A percentile compares a stretch with the other conserved stretches of the same genome.
Evolutionary conservation across 768 basidiomycete species (phyloP).

Genomic region (Trametes sanguinea): DNA sequence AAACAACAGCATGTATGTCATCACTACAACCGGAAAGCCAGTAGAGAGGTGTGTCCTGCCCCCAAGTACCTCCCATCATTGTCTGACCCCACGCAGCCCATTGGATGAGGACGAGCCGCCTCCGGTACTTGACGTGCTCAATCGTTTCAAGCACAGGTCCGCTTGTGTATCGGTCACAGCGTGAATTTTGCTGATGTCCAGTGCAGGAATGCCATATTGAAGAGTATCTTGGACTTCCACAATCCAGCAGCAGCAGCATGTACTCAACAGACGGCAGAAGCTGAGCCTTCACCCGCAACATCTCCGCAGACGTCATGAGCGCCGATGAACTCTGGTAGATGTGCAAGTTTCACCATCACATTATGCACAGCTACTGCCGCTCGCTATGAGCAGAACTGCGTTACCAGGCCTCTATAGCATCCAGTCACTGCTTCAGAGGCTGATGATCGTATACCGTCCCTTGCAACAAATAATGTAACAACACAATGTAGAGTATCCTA

Average conservation of each 20-base stretch:
- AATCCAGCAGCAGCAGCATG: not conserved
- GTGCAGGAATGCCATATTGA: slow-evolving; percentile 53
- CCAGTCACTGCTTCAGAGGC: not conserved
- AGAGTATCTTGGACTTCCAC: slow-evolving; percentile 55
- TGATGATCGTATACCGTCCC: not conserved
- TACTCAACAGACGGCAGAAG: not conserved
- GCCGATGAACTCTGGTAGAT: not conserved
- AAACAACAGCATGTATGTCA: slow-evolving; percentile 72
- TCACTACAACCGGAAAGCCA: slow-evolving; percentile 58
- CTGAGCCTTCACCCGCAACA: slow-evolving; percentile 6
- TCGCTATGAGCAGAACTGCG: no score
- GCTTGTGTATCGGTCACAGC: not conserved
- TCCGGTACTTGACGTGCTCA: slow-evolving; percentile 52
- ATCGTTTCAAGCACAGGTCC: slow-evolving; percentile 72
- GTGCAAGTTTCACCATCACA: not conserved
- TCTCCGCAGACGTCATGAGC: slow-evolving; percentile 4
- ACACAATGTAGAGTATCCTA: slow-evolving; percentile 4
- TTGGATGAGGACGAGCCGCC: slow-evolving; percentile 38
- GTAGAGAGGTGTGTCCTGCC: slow-evolving; percentile 50
- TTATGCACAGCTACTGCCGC: no score
- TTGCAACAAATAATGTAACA: slow-evolving; percentile 7
- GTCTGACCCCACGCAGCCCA: slow-evolving; percentile 15
- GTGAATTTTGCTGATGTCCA: not conserved
- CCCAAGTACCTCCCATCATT: not conserved
- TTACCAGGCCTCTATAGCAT: not conserved